Conservation (phyloP, 1,284 basidiomycete species). For the Serendipita sp. region DNA sequence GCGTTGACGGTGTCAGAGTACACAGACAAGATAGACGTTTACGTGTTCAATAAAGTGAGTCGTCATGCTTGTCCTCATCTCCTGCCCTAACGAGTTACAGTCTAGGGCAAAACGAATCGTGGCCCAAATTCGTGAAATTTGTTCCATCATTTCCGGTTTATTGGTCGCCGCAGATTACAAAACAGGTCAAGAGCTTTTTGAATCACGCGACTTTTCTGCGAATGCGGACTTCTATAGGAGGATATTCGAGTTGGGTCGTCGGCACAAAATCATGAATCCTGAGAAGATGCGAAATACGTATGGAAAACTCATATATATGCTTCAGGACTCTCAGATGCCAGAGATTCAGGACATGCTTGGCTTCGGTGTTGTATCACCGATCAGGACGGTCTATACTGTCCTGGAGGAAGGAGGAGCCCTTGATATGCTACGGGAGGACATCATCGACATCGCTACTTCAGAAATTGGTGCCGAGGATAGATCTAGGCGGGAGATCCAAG, state of each 20-base stretch:
- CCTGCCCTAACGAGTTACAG: conserved; percentile 36
- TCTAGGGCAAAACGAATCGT: conserved; percentile 71
- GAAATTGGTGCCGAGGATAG: conserved; percentile 64
- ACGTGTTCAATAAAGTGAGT: conserved; percentile 3
- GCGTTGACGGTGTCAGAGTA: conserved; percentile 57
- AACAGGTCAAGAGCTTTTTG: conserved; percentile 66
- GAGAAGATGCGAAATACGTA: conserved; percentile 78
- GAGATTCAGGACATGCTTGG: conserved; percentile 62
- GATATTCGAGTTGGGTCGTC: conserved; percentile 26
- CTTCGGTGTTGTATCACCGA: conserved; percentile 60
- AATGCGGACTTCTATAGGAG: conserved; percentile 64
- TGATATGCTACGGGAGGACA: conserved; percentile 56
- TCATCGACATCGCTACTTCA: conserved; percentile 55
- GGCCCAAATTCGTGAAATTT: conserved; percentile 65
- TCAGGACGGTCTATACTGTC: conserved; percentile 53
- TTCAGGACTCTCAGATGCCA: conserved; percentile 65
- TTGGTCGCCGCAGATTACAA: conserved; percentile 70
- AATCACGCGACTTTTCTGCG: conserved; percentile 57
- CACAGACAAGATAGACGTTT: conserved; percentile 66
- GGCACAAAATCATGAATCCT: conserved; percentile 77
- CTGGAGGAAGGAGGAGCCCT: conserved; percentile 48
- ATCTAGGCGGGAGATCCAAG: conserved; percentile 56
- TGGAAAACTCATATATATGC: conserved; percentile 66
- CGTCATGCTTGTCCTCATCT: conserved; percentile 17
- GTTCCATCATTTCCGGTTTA: conserved; percentile 67